Evolutionary conservation across 2,329 filamentous ascomycete genomes (phyloP), one percentile per base, ranked within the genome.

Genomic region (Colletotrichum lindemuthianum): DNA sequence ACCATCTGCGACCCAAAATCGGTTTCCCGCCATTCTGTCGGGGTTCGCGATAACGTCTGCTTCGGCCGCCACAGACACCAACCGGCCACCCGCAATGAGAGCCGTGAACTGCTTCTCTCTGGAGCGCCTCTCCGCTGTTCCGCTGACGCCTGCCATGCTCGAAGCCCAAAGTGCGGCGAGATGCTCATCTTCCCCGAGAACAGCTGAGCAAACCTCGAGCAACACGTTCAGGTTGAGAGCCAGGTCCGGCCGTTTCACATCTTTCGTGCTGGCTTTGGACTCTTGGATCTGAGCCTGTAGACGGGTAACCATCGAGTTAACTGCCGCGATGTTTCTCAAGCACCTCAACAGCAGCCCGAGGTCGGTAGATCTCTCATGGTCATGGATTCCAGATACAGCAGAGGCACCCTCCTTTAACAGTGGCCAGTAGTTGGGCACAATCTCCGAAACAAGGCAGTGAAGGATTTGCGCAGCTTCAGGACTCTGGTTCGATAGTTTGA

Each of bases 341-440:
- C 89, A 92, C 64, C 78, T 75, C 1, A 92, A 70, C 13, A 98
- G 77, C 2, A 85, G 75, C 44, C 78, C 75, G 1, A 81, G 69
- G 43, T 84, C 83, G 32, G 70, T 70, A 69, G 75, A 69, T 53
- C 63, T 70, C 16, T 58, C 65, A 3, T 33, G 41, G 36, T 56
- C 45, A 2, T 68, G 52, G 6, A 53, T 40, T 41, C 57, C 65
- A 10, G 64, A 61, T 24, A 67, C 40, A 3, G 69, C 64, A 34
- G 73, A 36, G 3, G 72, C 74, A n/a, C 78, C 79, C 61, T 86
- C 83, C 41, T 81, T 77, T 13, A 95, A 72, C 8, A 87, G 71
- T 3, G 82, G 73, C 95, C 96, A 98, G 76, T 95, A 97, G 72
- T 94, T 92, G 2, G 92, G 91, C 8, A 93, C 81, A 33, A 91